Conservation (phyloP, 495 filamentous ascomycete genomes). For the Stereocaulon alpinum region DNA sequence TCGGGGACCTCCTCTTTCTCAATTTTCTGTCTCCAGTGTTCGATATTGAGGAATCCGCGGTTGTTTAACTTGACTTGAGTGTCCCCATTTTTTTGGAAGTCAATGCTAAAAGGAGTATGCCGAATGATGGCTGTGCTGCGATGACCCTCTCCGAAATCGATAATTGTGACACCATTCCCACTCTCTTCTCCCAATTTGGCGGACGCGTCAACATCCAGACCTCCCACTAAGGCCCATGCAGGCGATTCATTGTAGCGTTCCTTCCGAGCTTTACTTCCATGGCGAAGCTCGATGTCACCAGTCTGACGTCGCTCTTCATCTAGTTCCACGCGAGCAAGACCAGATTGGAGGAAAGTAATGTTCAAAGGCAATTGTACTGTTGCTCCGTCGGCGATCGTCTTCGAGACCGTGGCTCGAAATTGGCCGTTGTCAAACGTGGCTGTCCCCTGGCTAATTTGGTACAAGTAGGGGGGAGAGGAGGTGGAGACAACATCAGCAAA, state of each 20-base stretch:
- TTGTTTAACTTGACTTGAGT: conserved; percentile 80
- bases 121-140: conserved; percentile 69
- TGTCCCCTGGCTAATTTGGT: conserved; percentile 59
- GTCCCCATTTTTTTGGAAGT: conserved; percentile 74
- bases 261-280: conserved; percentile 74
- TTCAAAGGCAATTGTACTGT: conserved; percentile 71
- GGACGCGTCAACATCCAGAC: conserved; percentile 57
- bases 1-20: conserved; percentile 45
- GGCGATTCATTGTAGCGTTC: conserved; percentile 90
- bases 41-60: conserved; percentile 77
- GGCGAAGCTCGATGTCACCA: conserved; percentile 76
- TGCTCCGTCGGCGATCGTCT: conserved; percentile 53
- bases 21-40: conserved; percentile 87
- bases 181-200: conserved; percentile 44
- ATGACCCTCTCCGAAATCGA: conserved; percentile 66
- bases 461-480: conserved; percentile 66
- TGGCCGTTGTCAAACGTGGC: conserved; percentile 69
- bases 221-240: conserved; percentile 78
- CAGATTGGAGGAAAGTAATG: conserved; percentile 83
- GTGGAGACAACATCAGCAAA: conserved; percentile 67
- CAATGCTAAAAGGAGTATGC: conserved; percentile 69
- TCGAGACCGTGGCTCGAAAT: conserved; percentile 67
- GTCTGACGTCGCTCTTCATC: conserved; percentile 86
- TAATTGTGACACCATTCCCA: conserved; percentile 51
- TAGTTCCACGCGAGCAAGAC: conserved; percentile 70